Conservation (phyloP, 140 eudicot species). For the Flaveria floridana region DNA sequence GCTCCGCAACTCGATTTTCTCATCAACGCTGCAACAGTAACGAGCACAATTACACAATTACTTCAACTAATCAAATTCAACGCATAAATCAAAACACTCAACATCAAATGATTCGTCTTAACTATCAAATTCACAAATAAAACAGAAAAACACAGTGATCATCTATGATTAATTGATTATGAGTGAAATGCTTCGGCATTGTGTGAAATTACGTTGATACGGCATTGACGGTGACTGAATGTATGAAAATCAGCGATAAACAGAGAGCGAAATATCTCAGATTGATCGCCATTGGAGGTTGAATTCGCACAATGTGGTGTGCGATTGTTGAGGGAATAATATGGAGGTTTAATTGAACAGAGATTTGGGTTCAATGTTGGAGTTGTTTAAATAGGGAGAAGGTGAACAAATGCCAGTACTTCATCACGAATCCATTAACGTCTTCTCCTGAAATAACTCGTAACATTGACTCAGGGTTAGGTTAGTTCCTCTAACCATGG, state of each 20-base stretch:
- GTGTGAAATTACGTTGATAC: constrained; percentile 37
- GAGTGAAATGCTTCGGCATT: constrained; percentile 3
- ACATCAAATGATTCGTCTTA: background rate
- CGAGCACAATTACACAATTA: background rate
- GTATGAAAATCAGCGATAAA: constrained; percentile 29
- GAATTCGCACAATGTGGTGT: constrained; percentile 31
- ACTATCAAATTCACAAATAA: background rate
- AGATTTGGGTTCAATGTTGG: constrained; percentile 30
- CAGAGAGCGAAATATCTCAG: constrained; percentile 37
- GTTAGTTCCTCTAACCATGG: constrained; percentile 31
- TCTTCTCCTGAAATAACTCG: constrained; percentile 22
- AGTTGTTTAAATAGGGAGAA: constrained; percentile 48
- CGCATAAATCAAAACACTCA: background rate
- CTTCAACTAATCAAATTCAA: constrained; percentile 5
- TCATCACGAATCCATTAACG: constrained; percentile 26
- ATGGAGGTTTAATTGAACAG: constrained; percentile 21
- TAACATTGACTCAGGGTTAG: constrained; percentile 19
- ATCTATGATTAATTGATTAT: background rate
- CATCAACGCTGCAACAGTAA: constrained; percentile 43
- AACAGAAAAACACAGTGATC: background rate
- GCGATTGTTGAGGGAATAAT: constrained; percentile 17
- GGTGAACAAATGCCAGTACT: constrained; percentile 22
- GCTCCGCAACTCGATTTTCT: constrained; percentile 46
- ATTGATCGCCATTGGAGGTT: constrained; percentile 43
- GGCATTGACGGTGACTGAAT: constrained; percentile 33